Evolutionary conservation across 2,329 filamentous ascomycete genomes (phyloP).

Genomic region (Aspergillus texensis): DNA sequence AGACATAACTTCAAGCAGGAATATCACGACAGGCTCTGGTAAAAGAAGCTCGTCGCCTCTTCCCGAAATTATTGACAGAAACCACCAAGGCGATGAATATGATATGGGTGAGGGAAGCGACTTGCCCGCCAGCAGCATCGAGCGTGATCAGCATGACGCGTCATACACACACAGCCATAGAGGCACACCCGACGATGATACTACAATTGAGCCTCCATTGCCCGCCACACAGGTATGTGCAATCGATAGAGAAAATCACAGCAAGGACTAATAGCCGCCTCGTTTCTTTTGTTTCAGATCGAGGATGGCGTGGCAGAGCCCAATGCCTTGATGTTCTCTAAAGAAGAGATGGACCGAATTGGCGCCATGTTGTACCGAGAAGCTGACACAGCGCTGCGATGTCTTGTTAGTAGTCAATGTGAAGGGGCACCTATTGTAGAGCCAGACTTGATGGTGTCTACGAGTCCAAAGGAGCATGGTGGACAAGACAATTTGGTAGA

Average conservation of each 20-base stretch:
- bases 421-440: neutral
- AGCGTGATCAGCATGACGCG: neutral
- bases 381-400: neutral
- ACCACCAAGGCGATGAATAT: neutral
- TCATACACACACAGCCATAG: neutral
- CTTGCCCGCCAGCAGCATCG: neutral
- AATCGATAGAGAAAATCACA: neutral
- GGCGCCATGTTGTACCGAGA: neutral
- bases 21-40: too few relatives aligned
- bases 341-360: neutral
- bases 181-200: neutral
- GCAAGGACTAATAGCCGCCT: neutral
- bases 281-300: neutral
- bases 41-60: neutral
- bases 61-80: neutral
- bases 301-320: neutral
- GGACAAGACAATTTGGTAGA: neutral
- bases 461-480: neutral
- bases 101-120: neutral
- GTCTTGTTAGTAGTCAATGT: neutral
- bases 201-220: neutral
- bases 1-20: too few relatives aligned
- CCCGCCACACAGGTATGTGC: neutral
- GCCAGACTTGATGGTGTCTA: neutral
- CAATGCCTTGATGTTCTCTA: neutral